phyloP scores from a whole-genome alignment of 352 stramenopile species.

The Elongisporangium senticosum region DNA sequence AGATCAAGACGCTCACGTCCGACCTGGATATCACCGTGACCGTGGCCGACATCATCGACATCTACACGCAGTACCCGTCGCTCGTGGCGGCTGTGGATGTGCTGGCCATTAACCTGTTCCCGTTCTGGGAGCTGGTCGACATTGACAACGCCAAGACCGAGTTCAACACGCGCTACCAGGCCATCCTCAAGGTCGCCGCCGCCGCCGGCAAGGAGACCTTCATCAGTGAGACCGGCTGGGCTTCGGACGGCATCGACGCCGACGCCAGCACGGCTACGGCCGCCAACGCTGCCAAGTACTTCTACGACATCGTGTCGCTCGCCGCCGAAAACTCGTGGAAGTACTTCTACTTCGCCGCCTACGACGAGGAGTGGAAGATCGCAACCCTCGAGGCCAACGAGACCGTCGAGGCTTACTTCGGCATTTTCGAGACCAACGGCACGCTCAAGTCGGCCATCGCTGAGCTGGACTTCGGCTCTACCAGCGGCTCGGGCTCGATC shows the following conservation, averaged over 20 bases:
- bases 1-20: slow-evolving; percentile 31
- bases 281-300: slow-evolving; percentile 43
- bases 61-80: slow-evolving; percentile 42
- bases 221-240: slow-evolving; percentile 71
- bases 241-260: slow-evolving; percentile 25
- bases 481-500: not conserved
- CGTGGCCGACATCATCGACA: slow-evolving; percentile 63
- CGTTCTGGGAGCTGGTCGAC: slow-evolving; percentile 55
- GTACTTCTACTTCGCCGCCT: slow-evolving; percentile 71
- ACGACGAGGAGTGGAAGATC: slow-evolving; percentile 60
- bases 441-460: slow-evolving; percentile 43
- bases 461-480: slow-evolving; percentile 14
- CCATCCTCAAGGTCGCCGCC: slow-evolving; percentile 25
- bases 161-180: slow-evolving; percentile 33
- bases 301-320: slow-evolving; percentile 47
- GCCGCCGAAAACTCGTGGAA: slow-evolving; percentile 32
- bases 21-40: slow-evolving; percentile 27
- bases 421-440: slow-evolving; percentile 37
- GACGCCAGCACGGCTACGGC: slow-evolving; percentile 34
- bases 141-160: slow-evolving; percentile 27
- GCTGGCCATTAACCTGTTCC: slow-evolving; percentile 56
- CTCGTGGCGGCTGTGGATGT: slow-evolving; percentile 48
- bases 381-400: slow-evolving; percentile 16
- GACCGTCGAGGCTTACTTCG: slow-evolving; percentile 59
- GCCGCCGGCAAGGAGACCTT: slow-evolving; percentile 36